phyloP scores from a whole-genome alignment of 2,329 filamentous ascomycete genomes.

The Dactylellina cionopaga region DNA sequence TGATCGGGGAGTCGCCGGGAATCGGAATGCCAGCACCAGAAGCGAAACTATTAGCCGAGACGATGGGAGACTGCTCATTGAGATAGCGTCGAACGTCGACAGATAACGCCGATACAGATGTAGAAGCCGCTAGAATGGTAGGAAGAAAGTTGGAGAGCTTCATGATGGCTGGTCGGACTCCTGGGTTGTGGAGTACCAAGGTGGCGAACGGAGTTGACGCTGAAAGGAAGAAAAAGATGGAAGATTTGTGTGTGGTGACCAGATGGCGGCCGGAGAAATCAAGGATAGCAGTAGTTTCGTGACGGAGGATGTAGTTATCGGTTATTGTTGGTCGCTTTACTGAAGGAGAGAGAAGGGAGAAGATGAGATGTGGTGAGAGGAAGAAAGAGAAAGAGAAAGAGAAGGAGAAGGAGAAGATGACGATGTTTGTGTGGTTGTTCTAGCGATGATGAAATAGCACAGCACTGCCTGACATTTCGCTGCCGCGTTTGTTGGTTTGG shows the following conservation, averaged over 20 bases:
- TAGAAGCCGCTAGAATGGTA: constrained; percentile 5
- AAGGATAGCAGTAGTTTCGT: too few relatives aligned
- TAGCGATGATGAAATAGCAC: constrained; percentile 40
- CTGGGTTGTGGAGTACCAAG: neutral
- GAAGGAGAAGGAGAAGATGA: neutral
- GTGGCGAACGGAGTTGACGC: constrained; percentile 14
- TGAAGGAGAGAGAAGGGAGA: neutral
- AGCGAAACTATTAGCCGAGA: neutral
- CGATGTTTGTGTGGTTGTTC: neutral
- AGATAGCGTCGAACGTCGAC: constrained; percentile 12
- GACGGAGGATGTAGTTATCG: too few relatives aligned
- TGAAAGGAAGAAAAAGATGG: neutral
- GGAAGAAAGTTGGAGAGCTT: constrained; percentile 37
- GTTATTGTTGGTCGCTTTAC: too few relatives aligned
- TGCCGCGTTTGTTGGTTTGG: too few relatives aligned
- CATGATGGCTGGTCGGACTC: constrained; percentile 16
- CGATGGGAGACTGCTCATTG: constrained; percentile 15
- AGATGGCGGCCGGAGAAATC: too few relatives aligned
- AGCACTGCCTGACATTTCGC: neutral
- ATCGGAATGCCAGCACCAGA: neutral
- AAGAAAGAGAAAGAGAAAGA: neutral
- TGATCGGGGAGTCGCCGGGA: constrained; percentile 42
- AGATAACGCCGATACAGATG: constrained; percentile 25
- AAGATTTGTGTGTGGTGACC: neutral
- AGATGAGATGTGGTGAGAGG: neutral